These are phyloP conservation scores for Heritiera fomes DNA, from an alignment of 345 rosid genomes.

Conservation along the genomic window DNA sequence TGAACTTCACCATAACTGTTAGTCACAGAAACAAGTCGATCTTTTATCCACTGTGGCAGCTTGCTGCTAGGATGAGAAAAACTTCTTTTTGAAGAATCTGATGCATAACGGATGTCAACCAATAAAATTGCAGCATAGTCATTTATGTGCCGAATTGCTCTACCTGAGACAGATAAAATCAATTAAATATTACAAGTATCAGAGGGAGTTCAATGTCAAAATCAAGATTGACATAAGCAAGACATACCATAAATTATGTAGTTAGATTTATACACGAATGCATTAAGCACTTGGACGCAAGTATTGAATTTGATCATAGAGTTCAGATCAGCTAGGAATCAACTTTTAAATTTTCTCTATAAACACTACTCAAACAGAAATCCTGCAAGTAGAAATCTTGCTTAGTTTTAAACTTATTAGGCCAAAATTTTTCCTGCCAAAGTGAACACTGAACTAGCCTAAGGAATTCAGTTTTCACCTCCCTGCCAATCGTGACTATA, in stretches of 20 bases:
- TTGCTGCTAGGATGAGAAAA: constrained; percentile 61
- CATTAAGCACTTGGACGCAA: neutral
- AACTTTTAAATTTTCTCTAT: neutral
- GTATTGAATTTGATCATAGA: neutral
- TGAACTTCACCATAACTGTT: constrained; percentile 85
- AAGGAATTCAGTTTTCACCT: neutral
- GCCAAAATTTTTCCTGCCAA: neutral
- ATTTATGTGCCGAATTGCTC: constrained; percentile 83
- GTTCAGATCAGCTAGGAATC: neutral
- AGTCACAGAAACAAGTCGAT: constrained; percentile 55
- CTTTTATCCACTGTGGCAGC: constrained; percentile 85
- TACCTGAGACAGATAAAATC: constrained; percentile 41
- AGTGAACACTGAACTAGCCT: neutral
- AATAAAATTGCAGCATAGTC: constrained; percentile 89
- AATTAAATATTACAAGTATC: neutral
- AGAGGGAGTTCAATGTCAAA: constrained; percentile 11
- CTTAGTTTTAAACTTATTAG: neutral
- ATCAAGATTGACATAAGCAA: neutral
- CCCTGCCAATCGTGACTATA: neutral
- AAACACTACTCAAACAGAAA: neutral
- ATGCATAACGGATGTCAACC: constrained; percentile 69
- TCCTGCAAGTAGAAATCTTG: constrained; percentile 1
- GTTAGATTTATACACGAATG: neutral
- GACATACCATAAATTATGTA: constrained; percentile 2
- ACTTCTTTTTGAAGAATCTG: constrained; percentile 50